Percentiles rank a stretch among this genome's conserved stretches.
These are phyloP conservation scores for Vinca minor DNA, from an alignment of 257 asterid species.

Conservation along the genomic window DNA sequence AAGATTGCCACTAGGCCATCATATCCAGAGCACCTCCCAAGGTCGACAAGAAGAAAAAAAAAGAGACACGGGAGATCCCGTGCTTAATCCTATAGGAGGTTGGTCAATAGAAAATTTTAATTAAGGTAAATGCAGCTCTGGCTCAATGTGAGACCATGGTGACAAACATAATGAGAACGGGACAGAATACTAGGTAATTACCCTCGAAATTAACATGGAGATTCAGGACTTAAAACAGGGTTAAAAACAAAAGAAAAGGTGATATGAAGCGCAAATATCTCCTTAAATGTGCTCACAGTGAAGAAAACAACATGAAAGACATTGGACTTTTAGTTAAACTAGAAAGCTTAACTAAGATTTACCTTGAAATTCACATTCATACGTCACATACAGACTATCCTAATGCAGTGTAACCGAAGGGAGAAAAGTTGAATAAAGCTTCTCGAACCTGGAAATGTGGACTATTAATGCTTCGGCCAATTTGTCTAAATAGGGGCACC, in stretches of 20 bases:
- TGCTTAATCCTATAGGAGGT: too few relatives aligned
- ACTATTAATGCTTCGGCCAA: constrained; percentile 72
- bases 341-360: too few relatives aligned
- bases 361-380: too few relatives aligned
- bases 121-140: not conserved
- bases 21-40: too few relatives aligned
- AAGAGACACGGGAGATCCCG: too few relatives aligned
- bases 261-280: not conserved
- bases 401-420: not conserved
- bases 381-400: not conserved
- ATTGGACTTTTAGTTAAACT: not conserved
- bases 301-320: not conserved
- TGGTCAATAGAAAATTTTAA: not conserved
- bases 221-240: too few relatives aligned
- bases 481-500: constrained; percentile 79
- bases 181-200: not conserved
- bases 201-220: not conserved
- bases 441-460: constrained; percentile 73
- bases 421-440: constrained; percentile 1
- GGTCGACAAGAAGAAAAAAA: not conserved
- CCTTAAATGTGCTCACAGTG: not conserved
- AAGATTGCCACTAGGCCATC: too few relatives aligned
- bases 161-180: not conserved
- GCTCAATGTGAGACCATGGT: not conserved
- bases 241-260: not conserved